phyloP scores from a whole-genome alignment of 129 eudicot species.

The Arctium minus region DNA sequence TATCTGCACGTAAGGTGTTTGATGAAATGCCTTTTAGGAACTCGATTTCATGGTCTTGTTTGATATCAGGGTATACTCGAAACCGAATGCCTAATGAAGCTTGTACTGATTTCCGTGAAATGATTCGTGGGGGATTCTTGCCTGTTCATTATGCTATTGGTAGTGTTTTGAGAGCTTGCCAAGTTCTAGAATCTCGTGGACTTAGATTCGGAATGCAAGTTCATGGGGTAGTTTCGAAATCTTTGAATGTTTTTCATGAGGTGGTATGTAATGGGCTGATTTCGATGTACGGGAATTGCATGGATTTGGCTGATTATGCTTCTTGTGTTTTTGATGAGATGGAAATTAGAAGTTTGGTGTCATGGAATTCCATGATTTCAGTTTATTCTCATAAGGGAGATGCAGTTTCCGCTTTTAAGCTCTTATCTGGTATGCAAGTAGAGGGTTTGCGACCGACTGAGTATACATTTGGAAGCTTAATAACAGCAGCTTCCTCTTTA shows the following conservation, averaged over 20 bases:
- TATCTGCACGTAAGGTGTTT: constrained; percentile 56
- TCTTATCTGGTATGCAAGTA: constrained; percentile 57
- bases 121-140: constrained; percentile 48
- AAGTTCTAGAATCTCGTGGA: constrained; percentile 43
- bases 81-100: constrained; percentile 52
- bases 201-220: constrained; percentile 64
- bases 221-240: constrained; percentile 67
- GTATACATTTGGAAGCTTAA: constrained; percentile 79
- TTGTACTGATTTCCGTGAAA: constrained; percentile 43
- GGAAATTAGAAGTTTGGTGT: constrained; percentile 40
- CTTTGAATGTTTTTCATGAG: constrained; percentile 41
- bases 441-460: constrained; percentile 63
- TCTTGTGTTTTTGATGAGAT: constrained; percentile 60
- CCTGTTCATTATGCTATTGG: constrained; percentile 70
- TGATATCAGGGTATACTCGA: constrained; percentile 76
- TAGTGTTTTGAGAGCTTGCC: constrained; percentile 82
- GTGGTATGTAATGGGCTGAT: constrained; percentile 80
- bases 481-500: constrained; percentile 47
- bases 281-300: constrained; percentile 74
- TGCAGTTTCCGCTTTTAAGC: constrained; percentile 45
- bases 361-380: constrained; percentile 88
- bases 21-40: constrained; percentile 79
- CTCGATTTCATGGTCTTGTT: constrained; percentile 77
- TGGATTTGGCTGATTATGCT: constrained; percentile 46
- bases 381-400: constrained; percentile 70